Evolutionary conservation across 2,329 filamentous ascomycete genomes (phyloP), one percentile per base, ranked within the genome.

Genomic region (Penicillium palitans): DNA sequence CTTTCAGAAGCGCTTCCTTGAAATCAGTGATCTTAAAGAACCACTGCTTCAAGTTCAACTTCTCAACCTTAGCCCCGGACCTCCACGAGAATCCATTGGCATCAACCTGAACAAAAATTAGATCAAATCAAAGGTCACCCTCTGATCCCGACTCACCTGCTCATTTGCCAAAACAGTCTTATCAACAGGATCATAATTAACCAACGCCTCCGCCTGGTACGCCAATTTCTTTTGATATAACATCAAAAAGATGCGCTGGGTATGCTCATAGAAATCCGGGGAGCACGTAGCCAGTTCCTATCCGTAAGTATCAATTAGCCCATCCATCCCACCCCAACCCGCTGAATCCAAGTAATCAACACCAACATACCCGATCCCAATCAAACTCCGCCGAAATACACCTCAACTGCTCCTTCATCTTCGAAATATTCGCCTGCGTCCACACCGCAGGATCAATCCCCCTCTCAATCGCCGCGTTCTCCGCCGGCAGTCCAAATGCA

Each of bases 141-240:
- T 29, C 29, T 27, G 39, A 35, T 59, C 46, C 12, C 19, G 24
- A 47, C 39, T 60, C 59, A 77, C 75, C 76, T 96, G 92, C 75
- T 96, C 92, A 72, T 96, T 96, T 12, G 92, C 92, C 59, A 96
- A 80, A 17, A 96, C 92, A 0, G 92, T 96, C 72, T 90, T 88
- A 72, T 96, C 92, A 29, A 96, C 83, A 1, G 92, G 92, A 66
- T 96, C 92, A 78, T 90, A 96, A 75, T 96, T 96, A 66, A 96
- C 92, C 61, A 92, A 78, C 21, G 91, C 90, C 66, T 95, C 88
- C 35, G 86, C 87, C 71, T 92, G 91, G 73, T 95, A 95, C 52
- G 91, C 92, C 19, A 96, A 80, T 1, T 89, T 90, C 59, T 84
- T 83, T 64, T 89, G 80, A 71, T 89, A 83, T 6, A 96, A 81